Percentiles rank a stretch among this genome's conserved stretches.
Conservation (phyloP, 1,139 yeast species). For the Diutina ranongensis region DNA sequence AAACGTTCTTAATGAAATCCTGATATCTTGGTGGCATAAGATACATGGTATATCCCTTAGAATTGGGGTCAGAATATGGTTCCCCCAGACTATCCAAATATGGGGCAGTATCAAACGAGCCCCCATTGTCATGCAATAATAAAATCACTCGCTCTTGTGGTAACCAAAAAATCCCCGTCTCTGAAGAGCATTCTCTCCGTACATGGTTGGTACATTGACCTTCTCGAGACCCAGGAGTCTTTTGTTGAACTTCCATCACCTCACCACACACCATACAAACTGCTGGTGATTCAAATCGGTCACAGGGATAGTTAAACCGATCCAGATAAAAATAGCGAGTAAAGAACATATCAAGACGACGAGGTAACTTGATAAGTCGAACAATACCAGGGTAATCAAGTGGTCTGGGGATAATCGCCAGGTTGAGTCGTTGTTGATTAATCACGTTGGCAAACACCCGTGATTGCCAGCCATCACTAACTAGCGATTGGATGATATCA, state of each 20-base stretch:
- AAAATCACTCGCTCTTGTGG: conserved; percentile 69
- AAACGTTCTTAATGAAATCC: conserved; percentile 50
- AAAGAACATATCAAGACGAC: conserved; percentile 61
- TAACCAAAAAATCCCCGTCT: conserved; percentile 66
- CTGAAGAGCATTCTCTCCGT: conserved; percentile 52
- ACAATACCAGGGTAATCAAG: conserved; percentile 63
- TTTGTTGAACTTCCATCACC: conserved; percentile 54
- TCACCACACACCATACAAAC: conserved; percentile 77
- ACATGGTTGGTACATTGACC: conserved; percentile 67
- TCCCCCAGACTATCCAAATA: conserved; percentile 85
- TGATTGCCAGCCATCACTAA: background rate
- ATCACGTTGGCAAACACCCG: background rate
- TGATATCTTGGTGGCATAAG: conserved; percentile 56
- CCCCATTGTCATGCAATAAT: conserved; percentile 56
- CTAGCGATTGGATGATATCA: background rate
- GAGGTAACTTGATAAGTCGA: conserved; percentile 48
- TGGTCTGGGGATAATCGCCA: conserved; percentile 11
- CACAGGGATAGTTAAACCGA: conserved; percentile 27
- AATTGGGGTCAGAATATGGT: conserved; percentile 35
- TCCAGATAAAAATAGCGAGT: conserved; percentile 42
- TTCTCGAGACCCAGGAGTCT: conserved; percentile 34
- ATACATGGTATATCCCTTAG: conserved; percentile 62
- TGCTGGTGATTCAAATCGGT: conserved; percentile 62
- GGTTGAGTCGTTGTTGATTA: conserved; percentile 7
- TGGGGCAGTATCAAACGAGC: conserved; percentile 80